Conservation (phyloP, 2,329 filamentous ascomycete genomes). For the Alternaria sp. region DNA sequence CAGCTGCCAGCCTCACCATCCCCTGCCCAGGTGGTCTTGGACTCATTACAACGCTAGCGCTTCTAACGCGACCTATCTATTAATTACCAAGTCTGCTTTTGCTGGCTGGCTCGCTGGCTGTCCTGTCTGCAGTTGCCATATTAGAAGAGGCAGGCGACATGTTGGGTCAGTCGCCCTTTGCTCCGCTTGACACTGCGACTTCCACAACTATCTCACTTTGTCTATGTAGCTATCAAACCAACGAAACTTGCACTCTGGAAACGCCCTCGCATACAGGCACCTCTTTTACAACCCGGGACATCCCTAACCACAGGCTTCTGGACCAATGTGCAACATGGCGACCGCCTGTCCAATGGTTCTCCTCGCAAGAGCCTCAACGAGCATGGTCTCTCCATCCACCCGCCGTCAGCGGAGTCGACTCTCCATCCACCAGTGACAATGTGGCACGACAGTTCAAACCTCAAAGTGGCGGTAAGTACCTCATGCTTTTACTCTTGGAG, state of each 20-base stretch:
- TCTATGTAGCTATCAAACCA: background rate
- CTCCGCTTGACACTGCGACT: background rate
- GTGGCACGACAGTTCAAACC: background rate
- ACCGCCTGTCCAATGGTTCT: conserved; percentile 39
- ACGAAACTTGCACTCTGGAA: background rate
- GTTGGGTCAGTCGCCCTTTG: background rate
- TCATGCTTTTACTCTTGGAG: conserved; percentile 40
- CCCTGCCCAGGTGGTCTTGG: conserved; percentile 20
- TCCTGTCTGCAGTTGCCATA: background rate
- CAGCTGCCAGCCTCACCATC: conserved; percentile 7
- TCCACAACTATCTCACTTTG: background rate
- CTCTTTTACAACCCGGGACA: conserved; percentile 7
- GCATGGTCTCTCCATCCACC: conserved; percentile 29
- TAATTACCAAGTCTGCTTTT: conserved; percentile 6
- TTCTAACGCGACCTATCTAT: conserved; percentile 16
- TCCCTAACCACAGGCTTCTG: conserved; percentile 16
- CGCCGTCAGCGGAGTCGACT: conserved; percentile 30
- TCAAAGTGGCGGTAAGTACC: conserved; percentile 47
- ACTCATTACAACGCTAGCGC: conserved; percentile 22
- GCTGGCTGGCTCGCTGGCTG: background rate
- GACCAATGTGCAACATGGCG: conserved; percentile 39
- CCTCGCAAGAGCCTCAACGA: conserved; percentile 22
- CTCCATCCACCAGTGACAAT: conserved; percentile 24
- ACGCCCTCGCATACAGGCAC: background rate
- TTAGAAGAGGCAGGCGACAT: background rate